These are phyloP conservation scores for Pyrenochaeta sp. DNA, from an alignment of 2,329 filamentous ascomycete genomes.

Conservation along the genomic window DNA sequence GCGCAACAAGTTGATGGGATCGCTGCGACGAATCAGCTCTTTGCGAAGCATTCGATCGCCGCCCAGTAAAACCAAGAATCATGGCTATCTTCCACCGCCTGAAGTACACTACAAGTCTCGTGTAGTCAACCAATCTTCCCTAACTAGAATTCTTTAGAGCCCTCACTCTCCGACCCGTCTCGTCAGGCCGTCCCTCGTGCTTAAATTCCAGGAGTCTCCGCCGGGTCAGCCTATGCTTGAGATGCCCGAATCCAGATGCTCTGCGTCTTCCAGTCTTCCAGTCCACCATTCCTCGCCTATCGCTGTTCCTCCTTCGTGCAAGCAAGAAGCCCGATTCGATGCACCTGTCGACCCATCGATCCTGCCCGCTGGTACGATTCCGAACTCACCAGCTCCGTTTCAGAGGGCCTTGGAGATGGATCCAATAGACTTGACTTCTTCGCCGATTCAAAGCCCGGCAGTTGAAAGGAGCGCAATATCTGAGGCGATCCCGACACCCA, in stretches of 20 bases:
- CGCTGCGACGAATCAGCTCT: conserved; percentile 39
- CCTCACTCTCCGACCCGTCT: conserved; percentile 21
- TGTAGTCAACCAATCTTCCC: not conserved
- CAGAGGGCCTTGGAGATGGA: conserved; percentile 30
- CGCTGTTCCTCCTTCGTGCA: conserved; percentile 28
- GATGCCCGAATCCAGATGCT: conserved; percentile 13
- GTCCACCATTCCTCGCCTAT: conserved; percentile 41
- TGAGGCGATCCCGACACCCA: conserved; percentile 28
- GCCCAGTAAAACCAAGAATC: conserved; percentile 24
- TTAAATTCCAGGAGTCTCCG: conserved; percentile 38
- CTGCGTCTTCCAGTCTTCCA: conserved; percentile 23
- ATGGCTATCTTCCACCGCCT: conserved; percentile 6
- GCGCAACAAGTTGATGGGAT: conserved; percentile 37
- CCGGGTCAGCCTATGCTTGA: conserved; percentile 37
- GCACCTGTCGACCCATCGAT: conserved; percentile 2
- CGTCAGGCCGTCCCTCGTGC: conserved; percentile 30
- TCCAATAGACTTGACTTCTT: conserved; percentile 4
- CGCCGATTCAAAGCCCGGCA: conserved; percentile 8
- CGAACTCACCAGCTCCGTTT: conserved; percentile 40
- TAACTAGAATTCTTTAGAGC: conserved; percentile 11
- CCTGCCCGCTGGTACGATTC: conserved; percentile 36
- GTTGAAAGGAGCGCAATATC: not conserved
- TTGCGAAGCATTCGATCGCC: conserved; percentile 32
- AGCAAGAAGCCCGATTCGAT: conserved; percentile 6
- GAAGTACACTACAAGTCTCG: conserved; percentile 11